Evolutionary conservation across 305 asterid species (phyloP).

Genomic region (Fraxinus platypoda): DNA sequence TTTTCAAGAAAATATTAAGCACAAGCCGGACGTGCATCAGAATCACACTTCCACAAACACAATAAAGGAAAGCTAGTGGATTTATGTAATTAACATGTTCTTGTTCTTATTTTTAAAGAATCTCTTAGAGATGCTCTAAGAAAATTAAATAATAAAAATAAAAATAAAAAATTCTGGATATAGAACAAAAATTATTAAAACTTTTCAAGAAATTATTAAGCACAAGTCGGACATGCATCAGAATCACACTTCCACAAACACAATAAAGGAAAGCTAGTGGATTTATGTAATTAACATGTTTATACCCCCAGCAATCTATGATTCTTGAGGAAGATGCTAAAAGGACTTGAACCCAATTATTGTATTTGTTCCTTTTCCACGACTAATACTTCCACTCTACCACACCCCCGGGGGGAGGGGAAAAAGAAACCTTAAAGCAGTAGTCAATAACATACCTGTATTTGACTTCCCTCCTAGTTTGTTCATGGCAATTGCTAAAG

Average conservation of each 20-base stretch:
- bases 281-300: neutral
- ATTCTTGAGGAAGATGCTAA: neutral
- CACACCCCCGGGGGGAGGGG: neutral
- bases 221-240: neutral
- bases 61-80: neutral
- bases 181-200: neutral
- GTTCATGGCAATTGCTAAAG: conserved; percentile 97
- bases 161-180: neutral
- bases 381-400: neutral
- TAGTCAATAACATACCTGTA: conserved; percentile 55
- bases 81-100: neutral
- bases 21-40: neutral
- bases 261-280: neutral
- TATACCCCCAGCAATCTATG: neutral
- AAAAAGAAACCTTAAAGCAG: neutral
- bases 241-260: neutral
- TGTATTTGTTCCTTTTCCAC: neutral
- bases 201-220: neutral
- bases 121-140: too few relatives aligned
- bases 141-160: too few relatives aligned
- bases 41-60: neutral
- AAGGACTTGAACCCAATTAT: neutral
- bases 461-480: conserved; percentile 93
- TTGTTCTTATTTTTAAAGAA: too few relatives aligned
- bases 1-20: neutral